Evolutionary conservation across 345 rosid genomes (phyloP).

Genomic region (Salix koriyanagi): DNA sequence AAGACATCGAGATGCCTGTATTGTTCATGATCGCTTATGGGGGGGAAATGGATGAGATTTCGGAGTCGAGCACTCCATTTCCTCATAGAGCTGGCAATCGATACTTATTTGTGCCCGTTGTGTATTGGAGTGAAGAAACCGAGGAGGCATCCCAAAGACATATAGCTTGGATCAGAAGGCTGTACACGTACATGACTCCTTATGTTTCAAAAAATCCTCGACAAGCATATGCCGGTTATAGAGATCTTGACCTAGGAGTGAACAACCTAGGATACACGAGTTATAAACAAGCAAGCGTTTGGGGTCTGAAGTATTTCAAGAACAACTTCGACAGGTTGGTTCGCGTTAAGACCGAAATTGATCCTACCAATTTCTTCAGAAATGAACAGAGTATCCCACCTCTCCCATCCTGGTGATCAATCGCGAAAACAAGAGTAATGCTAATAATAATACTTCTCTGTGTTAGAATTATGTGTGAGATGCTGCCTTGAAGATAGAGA

Average conservation of each 20-base stretch:
- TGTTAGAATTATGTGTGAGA: too few relatives aligned
- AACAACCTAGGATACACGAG: too few relatives aligned
- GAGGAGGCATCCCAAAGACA: conserved; percentile 15
- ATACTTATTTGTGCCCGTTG: conserved; percentile 37
- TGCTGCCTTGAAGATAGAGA: too few relatives aligned
- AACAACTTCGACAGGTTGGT: too few relatives aligned
- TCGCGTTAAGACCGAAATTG: too few relatives aligned
- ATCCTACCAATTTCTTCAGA: too few relatives aligned
- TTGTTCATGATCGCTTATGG: conserved; percentile 50
- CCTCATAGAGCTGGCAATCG: conserved; percentile 58
- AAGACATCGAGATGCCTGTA: conserved; percentile 17
- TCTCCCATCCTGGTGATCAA: too few relatives aligned
- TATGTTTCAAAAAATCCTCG: conserved; percentile 55
- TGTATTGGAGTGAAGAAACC: conserved; percentile 38
- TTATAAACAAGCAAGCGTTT: too few relatives aligned
- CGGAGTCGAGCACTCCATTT: not conserved
- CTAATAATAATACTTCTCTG: too few relatives aligned
- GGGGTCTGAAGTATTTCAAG: too few relatives aligned
- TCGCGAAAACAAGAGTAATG: too few relatives aligned
- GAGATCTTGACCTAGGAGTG: conserved; percentile 17
- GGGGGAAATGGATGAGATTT: conserved; percentile 53
- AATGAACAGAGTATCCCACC: too few relatives aligned
- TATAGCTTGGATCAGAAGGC: conserved; percentile 22
- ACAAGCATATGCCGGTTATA: conserved; percentile 27
- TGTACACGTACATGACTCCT: conserved; percentile 37